Base-by-base conservation (phyloP, 1,284 basidiomycete species). In the Heliocybe sulcata region DNA sequence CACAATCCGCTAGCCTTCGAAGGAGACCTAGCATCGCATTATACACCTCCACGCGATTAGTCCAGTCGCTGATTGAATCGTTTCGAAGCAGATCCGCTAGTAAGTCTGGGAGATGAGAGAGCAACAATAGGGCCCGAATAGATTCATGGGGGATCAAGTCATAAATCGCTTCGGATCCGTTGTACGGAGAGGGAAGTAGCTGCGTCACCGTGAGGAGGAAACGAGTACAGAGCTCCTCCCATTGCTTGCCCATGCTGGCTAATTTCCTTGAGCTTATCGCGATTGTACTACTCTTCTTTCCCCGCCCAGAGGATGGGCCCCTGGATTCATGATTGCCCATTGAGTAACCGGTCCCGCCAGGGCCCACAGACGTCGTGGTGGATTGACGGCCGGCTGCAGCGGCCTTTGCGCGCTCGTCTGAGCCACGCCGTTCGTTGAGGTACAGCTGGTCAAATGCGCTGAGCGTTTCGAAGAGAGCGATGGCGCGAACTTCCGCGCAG, bases 21-120 rank as follows among this genome's bases (percentile, higher is more conserved):
- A 81, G 64, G 8, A 81, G 64, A 11, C 63, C 68, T 3, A 81
- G 64, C 73, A 77, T 75, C 3, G 75, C 72, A 54, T 77, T 67
- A 59, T 81, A 81, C 19, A 73, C 68, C 14, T 75, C 70, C 54
- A 68, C 72, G 22, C 79, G 72, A 2, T 69, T 58, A 25, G 71
- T 74, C 80, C 80, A 81, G 57, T 81, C 79, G 1, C 69, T 74
- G 11, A 81, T 72, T 0, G 77, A 79, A 62, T 82, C 80, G 60
- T 81, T 82, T 16, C 80, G 70, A 20, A 81, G 66, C 11, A 81
- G 69, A 33, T 59, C 63, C 6, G 65, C 73, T n/a, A 81, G 69
- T 6, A 77, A 60, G 26, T 74, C 73, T 3, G 79, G 76, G 19
- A 81, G 60, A 52, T 75, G 72, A 2, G 79, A 81, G 16, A 76